Evolutionary conservation across 208 protist genomes (phyloP).

Genomic region (Leishmania amazonensis): DNA sequence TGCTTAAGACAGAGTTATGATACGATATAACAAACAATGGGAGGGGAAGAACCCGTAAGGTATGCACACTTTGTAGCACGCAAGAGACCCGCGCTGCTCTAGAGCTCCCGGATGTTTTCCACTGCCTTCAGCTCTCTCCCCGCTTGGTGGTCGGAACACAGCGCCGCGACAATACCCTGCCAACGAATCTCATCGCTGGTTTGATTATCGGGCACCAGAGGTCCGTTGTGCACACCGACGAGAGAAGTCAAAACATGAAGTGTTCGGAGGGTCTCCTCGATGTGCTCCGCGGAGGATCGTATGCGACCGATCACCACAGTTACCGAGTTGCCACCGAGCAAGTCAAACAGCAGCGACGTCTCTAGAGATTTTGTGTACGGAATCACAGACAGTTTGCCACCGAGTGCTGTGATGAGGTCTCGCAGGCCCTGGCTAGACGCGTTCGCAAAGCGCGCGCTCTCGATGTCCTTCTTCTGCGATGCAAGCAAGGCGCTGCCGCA

Average conservation of each 20-base stretch:
- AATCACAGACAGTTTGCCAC: conserved; percentile 15
- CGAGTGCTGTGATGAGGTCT: conserved; percentile 26
- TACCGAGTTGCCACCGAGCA: conserved; percentile 58
- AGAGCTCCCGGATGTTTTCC: conserved; percentile 27
- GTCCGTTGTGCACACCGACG: conserved; percentile 38
- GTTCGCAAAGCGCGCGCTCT: conserved; percentile 53
- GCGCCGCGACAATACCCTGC: conserved; percentile 35
- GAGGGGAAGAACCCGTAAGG: neutral
- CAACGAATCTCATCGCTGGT: conserved; percentile 46
- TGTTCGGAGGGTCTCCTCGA: conserved; percentile 28
- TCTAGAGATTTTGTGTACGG: conserved; percentile 40
- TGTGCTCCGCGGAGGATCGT: conserved; percentile 17
- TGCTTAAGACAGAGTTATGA: neutral
- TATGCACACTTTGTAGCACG: neutral
- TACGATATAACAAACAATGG: neutral
- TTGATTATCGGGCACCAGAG: conserved; percentile 40
- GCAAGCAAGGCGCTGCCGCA: conserved; percentile 35
- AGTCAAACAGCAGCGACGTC: conserved; percentile 43
- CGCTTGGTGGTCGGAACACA: conserved; percentile 42
- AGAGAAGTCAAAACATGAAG: conserved; percentile 33
- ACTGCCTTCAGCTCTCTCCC: conserved; percentile 27
- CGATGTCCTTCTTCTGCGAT: conserved; percentile 43
- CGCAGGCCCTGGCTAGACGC: conserved; percentile 30
- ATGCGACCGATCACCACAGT: conserved; percentile 43
- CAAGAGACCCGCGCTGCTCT: neutral